These are phyloP conservation scores for Aquilaria agallochum DNA, from an alignment of 441 rosid genomes.

Conservation along the genomic window DNA sequence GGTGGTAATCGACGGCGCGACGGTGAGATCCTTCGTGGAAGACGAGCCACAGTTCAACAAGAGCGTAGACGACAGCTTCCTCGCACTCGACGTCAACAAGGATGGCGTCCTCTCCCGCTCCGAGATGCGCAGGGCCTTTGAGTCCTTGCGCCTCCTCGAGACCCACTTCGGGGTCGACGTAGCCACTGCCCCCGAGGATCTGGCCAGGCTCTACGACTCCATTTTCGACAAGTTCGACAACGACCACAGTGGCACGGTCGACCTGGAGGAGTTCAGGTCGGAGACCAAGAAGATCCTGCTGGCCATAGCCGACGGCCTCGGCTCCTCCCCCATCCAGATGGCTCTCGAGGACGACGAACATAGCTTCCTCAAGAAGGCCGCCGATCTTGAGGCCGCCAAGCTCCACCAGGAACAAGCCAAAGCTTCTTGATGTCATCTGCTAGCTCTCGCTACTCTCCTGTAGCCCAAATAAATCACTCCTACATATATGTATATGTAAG, in stretches of 20 bases:
- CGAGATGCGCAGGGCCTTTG: slow-evolving; percentile 74
- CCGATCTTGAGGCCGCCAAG: slow-evolving; percentile 84
- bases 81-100: slow-evolving; percentile 54
- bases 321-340: slow-evolving; percentile 79
- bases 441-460: no score
- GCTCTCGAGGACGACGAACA: slow-evolving; percentile 60
- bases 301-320: slow-evolving; percentile 86
- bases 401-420: slow-evolving; percentile 9
- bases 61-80: slow-evolving; percentile 49
- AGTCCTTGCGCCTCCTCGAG: slow-evolving; percentile 69
- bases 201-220: slow-evolving; percentile 61
- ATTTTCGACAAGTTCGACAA: slow-evolving; percentile 76
- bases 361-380: slow-evolving; percentile 64
- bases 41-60: slow-evolving; percentile 62
- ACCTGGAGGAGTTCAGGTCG: slow-evolving; percentile 59
- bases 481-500: no score
- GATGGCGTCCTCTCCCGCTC: slow-evolving; percentile 76
- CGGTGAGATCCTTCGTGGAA: slow-evolving; percentile 59
- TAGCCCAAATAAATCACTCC: no score
- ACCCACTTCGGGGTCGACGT: slow-evolving; percentile 73
- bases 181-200: slow-evolving; percentile 54
- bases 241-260: slow-evolving; percentile 58
- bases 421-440: slow-evolving; percentile 3
- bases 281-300: slow-evolving; percentile 83
- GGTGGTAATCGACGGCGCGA: slow-evolving; percentile 77